These are phyloP conservation scores for Termitomyces sp. DNA, from an alignment of 768 basidiomycete species.

Conservation along the genomic window DNA sequence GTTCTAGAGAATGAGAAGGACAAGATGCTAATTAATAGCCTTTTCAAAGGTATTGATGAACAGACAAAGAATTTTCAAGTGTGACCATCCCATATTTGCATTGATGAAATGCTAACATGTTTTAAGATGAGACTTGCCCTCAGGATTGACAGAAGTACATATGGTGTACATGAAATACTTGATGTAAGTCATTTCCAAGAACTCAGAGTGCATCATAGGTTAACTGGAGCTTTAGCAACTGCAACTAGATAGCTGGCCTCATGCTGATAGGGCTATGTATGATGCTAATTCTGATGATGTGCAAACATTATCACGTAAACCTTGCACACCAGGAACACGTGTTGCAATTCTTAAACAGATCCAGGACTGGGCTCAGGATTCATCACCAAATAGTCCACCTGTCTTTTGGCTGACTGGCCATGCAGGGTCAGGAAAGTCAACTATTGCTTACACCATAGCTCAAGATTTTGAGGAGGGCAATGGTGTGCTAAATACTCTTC, in stretches of 20 bases:
- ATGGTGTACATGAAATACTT: constrained; percentile 9
- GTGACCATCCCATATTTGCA: background rate
- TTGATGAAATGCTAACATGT: background rate
- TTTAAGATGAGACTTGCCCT: background rate
- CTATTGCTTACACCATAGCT: background rate
- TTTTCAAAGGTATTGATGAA: constrained; percentile 5
- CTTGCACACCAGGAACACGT: constrained; percentile 24
- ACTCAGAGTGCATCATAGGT: constrained; percentile 16
- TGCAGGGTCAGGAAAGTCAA: background rate
- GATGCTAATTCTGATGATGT: background rate
- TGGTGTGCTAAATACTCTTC: constrained; percentile 14
- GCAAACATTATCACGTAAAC: background rate
- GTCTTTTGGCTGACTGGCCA: constrained; percentile 4
- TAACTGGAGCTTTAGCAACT: constrained; percentile 1
- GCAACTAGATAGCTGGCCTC: background rate
- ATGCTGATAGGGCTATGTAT: background rate
- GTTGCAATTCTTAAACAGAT: constrained; percentile 19
- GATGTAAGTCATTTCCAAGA: constrained; percentile 11
- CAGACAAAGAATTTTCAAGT: constrained; percentile 15
- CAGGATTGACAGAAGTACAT: background rate
- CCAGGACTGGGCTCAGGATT: background rate
- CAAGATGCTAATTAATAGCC: background rate
- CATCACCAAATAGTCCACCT: constrained; percentile 11
- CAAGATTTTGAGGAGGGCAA: constrained; percentile 17
- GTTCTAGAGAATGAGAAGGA: constrained; percentile 10